phyloP scores from a whole-genome alignment of 129 eudicot species.

The Calendula officinalis region DNA sequence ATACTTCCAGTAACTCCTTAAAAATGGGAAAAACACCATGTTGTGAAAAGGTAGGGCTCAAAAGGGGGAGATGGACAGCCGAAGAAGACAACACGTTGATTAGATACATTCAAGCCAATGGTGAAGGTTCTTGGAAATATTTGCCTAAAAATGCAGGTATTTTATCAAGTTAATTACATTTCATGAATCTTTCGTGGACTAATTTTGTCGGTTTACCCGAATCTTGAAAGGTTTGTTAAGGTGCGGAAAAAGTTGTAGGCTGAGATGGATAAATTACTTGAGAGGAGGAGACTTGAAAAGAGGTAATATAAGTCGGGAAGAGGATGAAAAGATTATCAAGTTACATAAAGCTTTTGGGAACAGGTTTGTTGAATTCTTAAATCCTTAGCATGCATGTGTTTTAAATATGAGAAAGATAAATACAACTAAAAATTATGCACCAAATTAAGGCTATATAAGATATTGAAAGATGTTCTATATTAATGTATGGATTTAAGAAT shows the following conservation, averaged over 20 bases:
- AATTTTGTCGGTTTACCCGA: neutral
- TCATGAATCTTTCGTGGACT: neutral
- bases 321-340: slow-evolving; percentile 62
- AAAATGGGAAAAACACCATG: slow-evolving; percentile 83
- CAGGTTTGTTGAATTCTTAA: slow-evolving; percentile 34
- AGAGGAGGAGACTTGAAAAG: slow-evolving; percentile 74
- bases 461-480: too few relatives aligned
- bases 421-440: too few relatives aligned
- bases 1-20: neutral
- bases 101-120: slow-evolving; percentile 65
- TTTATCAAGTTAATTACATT: neutral
- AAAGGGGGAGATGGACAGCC: slow-evolving; percentile 72
- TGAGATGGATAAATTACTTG: slow-evolving; percentile 64
- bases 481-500: too few relatives aligned
- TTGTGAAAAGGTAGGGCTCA: slow-evolving; percentile 78
- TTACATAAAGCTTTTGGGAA: slow-evolving; percentile 68
- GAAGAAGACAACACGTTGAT: slow-evolving; percentile 70
- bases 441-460: too few relatives aligned
- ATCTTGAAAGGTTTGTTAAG: slow-evolving; percentile 54
- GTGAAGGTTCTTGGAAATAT: slow-evolving; percentile 85
- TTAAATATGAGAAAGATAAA: too few relatives aligned
- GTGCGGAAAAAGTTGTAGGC: slow-evolving; percentile 48
- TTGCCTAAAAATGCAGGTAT: slow-evolving; percentile 87
- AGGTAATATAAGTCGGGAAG: slow-evolving; percentile 57
- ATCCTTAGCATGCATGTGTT: neutral